Evolutionary conservation across 495 filamentous ascomycete genomes (phyloP).

Genomic region (Aspergillus mulundensis): DNA sequence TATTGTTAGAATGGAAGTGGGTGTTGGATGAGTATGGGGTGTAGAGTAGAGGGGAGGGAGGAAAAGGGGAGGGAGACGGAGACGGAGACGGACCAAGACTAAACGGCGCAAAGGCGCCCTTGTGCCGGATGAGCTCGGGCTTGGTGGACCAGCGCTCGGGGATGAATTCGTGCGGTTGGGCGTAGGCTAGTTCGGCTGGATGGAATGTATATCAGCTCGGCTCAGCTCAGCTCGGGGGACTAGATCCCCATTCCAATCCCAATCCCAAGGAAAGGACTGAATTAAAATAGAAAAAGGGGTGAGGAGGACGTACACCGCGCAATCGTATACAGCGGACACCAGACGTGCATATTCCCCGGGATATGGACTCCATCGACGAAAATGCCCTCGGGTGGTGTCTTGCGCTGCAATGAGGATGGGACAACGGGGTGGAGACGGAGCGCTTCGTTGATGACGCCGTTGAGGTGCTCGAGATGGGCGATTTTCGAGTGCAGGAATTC

Average conservation of each 20-base stretch:
- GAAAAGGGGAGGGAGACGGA: no score
- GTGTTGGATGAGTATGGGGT: no score
- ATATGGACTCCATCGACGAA: slow-evolving; percentile 40
- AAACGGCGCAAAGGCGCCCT: slow-evolving; percentile 49
- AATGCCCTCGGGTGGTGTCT: slow-evolving; percentile 44
- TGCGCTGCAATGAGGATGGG: slow-evolving; percentile 28
- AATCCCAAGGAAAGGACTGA: no score
- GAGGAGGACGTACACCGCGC: slow-evolving; percentile 21
- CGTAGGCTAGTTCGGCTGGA: slow-evolving; percentile 32
- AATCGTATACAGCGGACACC: slow-evolving; percentile 31
- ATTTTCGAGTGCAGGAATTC: slow-evolving; percentile 22
- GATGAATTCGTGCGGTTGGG: slow-evolving; percentile 38
- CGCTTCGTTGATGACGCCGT: slow-evolving; percentile 41
- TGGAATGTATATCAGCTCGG: no score
- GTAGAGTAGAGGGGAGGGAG: neutral
- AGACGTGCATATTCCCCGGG: slow-evolving; percentile 38
- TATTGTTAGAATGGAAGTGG: neutral
- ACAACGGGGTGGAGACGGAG: slow-evolving; percentile 31
- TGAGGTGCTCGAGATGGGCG: slow-evolving; percentile 31
- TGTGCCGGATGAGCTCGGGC: slow-evolving; percentile 45
- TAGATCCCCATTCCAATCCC: no score
- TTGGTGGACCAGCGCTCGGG: slow-evolving; percentile 52
- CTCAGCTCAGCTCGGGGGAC: no score
- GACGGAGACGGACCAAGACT: slow-evolving; percentile 2
- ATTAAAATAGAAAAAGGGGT: neutral